phyloP scores from a whole-genome alignment of 495 filamentous ascomycete genomes.

The Lophiotrema nucula region DNA sequence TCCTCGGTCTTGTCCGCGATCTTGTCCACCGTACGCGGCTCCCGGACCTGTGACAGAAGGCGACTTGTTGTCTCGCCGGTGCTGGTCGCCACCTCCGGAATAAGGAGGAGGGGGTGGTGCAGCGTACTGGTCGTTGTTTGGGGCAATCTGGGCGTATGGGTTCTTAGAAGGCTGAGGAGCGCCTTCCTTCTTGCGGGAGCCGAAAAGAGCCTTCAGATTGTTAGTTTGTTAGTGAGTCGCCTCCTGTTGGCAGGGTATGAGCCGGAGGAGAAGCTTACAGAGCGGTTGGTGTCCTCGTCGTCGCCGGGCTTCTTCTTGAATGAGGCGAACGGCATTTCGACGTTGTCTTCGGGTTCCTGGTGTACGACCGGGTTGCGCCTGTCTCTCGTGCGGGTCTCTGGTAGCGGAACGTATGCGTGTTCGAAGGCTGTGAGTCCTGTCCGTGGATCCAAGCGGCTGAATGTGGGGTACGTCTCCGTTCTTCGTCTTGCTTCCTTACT shows the following conservation, averaged over 20 bases:
- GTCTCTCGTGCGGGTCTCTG: background rate
- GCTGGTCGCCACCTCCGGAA: constrained; percentile 18
- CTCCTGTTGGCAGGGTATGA: too few species aligned
- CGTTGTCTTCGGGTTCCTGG: too few species aligned
- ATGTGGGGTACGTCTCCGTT: background rate
- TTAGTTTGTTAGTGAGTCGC: too few species aligned
- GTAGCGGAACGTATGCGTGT: too few species aligned
- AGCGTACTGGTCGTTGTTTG: constrained; percentile 33
- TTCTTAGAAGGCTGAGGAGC: constrained; percentile 28
- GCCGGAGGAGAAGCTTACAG: too few species aligned
- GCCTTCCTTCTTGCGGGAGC: constrained; percentile 33
- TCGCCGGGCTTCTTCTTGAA: constrained; percentile 37
- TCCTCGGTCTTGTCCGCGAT: constrained; percentile 22
- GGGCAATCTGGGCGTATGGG: constrained; percentile 36
- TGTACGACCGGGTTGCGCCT: too few species aligned
- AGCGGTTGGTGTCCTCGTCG: constrained; percentile 31
- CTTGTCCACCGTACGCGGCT: constrained; percentile 8
- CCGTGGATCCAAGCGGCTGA: background rate
- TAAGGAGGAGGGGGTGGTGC: constrained; percentile 28
- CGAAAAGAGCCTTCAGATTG: constrained; percentile 33
- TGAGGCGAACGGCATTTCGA: constrained; percentile 38
- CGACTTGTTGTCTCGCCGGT: constrained; percentile 37
- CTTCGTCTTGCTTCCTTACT: too few species aligned
- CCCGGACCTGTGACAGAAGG: constrained; percentile 30
- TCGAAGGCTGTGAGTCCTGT: background rate